phyloP scores from a whole-genome alignment of 768 basidiomycete genomes.

The Rhodocollybia butyracea region DNA sequence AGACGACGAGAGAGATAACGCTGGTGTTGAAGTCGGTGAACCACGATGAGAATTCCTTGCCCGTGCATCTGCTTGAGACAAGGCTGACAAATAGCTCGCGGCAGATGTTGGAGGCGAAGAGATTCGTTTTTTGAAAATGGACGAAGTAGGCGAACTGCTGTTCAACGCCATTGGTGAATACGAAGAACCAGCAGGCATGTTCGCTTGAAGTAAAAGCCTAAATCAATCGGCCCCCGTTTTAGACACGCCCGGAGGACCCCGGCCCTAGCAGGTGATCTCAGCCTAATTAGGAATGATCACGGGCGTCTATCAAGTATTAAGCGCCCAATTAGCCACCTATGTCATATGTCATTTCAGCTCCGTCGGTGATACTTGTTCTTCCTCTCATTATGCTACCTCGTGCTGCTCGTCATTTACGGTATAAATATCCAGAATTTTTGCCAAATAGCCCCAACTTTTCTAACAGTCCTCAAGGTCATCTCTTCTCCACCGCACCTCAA shows the following conservation, averaged over 20 bases:
- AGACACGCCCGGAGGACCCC: too few relatives aligned
- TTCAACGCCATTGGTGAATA: slow-evolving; percentile 55
- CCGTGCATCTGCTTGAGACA: slow-evolving; percentile 66
- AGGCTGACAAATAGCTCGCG: slow-evolving; percentile 56
- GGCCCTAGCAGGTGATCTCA: too few relatives aligned
- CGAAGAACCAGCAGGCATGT: neutral
- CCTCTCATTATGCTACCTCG: neutral
- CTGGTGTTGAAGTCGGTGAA: slow-evolving; percentile 62
- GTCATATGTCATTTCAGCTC: neutral
- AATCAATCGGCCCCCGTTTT: too few relatives aligned
- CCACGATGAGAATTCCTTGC: slow-evolving; percentile 47
- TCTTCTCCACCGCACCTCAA: neutral
- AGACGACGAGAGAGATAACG: slow-evolving; percentile 72
- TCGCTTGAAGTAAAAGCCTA: neutral
- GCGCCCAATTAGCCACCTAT: too few relatives aligned
- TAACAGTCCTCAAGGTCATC: neutral
- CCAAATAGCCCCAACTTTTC: neutral
- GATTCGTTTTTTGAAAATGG: slow-evolving; percentile 44
- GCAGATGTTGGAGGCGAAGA: slow-evolving; percentile 45
- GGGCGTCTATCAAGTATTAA: too few relatives aligned
- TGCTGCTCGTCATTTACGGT: neutral
- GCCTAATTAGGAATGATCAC: too few relatives aligned
- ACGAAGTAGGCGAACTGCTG: slow-evolving; percentile 39
- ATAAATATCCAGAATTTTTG: neutral
- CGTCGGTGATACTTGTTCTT: neutral